These are phyloP conservation scores for Sclerotinia minor DNA, from an alignment of 2,329 filamentous ascomycete species.

Conservation along the genomic window DNA sequence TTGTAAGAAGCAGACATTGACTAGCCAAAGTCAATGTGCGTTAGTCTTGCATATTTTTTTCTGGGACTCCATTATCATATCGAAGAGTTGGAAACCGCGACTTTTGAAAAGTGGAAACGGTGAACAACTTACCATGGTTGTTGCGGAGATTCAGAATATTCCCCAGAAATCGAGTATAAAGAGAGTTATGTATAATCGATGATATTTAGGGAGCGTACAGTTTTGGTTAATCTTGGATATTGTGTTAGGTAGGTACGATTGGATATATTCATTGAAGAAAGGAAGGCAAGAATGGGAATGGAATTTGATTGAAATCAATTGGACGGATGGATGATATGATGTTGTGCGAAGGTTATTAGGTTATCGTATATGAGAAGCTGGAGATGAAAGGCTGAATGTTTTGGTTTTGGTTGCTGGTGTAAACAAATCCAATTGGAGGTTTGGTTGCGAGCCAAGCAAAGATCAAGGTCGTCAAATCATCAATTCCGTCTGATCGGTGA, in stretches of 20 bases:
- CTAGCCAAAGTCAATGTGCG: slow-evolving; percentile 21
- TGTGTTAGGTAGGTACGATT: background rate
- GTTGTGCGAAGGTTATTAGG: background rate
- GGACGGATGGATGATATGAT: background rate
- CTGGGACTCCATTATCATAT: slow-evolving; percentile 19
- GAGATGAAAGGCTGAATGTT: slow-evolving; percentile 16
- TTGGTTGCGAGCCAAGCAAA: background rate
- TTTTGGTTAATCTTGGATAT: background rate
- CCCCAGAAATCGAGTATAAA: slow-evolving; percentile 9
- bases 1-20: slow-evolving; percentile 56
- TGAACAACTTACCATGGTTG: slow-evolving; percentile 26
- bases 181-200: background rate
- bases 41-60: slow-evolving; percentile 20
- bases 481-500: background rate
- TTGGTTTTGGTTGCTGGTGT: slow-evolving; percentile 18
- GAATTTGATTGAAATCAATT: background rate
- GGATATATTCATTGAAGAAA: background rate
- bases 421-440: slow-evolving; percentile 20
- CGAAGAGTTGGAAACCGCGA: slow-evolving; percentile 19
- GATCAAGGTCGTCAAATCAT: background rate
- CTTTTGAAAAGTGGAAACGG: slow-evolving; percentile 22
- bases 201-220: background rate
- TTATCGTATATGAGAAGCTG: background rate
- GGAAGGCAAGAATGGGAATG: background rate
- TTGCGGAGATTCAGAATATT: slow-evolving; percentile 16